phyloP scores from a whole-genome alignment of 78 protist genomes.

The Tieghemostelium lacteum region DNA sequence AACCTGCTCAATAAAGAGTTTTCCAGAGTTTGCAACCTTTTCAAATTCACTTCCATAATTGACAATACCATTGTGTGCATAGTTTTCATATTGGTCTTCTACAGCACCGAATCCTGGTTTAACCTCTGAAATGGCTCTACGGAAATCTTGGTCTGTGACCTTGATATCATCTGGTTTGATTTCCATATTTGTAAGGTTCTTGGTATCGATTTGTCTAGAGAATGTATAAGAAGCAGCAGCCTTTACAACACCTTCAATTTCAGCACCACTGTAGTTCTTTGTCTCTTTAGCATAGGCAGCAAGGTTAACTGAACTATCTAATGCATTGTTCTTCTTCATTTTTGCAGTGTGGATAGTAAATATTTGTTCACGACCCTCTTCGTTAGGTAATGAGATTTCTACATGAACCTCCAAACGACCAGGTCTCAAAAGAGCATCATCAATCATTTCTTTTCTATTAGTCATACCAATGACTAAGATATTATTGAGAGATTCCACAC shows the following conservation, averaged over 20 bases:
- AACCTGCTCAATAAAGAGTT: slow-evolving; percentile 83
- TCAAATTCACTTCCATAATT: slow-evolving; percentile 78
- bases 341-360: slow-evolving; percentile 95
- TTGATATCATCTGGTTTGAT: slow-evolving; percentile 33
- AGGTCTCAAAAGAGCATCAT: slow-evolving; percentile 98
- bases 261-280: slow-evolving; percentile 98
- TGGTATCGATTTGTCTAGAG: slow-evolving; percentile 75
- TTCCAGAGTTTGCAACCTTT: slow-evolving; percentile 63
- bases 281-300: slow-evolving; percentile 89
- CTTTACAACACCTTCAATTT: slow-evolving; percentile 95
- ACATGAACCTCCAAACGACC: slow-evolving; percentile 99
- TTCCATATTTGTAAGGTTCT: slow-evolving; percentile 73
- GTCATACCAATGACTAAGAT: slow-evolving; percentile 99
- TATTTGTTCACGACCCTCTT: slow-evolving; percentile 96
- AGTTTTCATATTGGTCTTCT: slow-evolving; percentile 73
- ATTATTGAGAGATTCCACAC: slow-evolving; percentile 99
- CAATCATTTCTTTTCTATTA: slow-evolving; percentile 98
- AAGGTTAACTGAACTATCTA: slow-evolving; percentile 91
- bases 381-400: slow-evolving; percentile 98
- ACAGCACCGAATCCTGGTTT: slow-evolving; percentile 95
- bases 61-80: slow-evolving; percentile 88
- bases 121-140: slow-evolving; percentile 92
- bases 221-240: slow-evolving; percentile 93
- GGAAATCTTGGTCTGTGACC: slow-evolving; percentile 89
- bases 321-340: slow-evolving; percentile 67